These are phyloP conservation scores for Beverwykella pulmonaria DNA, from an alignment of 495 filamentous ascomycete species.

Conservation along the genomic window DNA sequence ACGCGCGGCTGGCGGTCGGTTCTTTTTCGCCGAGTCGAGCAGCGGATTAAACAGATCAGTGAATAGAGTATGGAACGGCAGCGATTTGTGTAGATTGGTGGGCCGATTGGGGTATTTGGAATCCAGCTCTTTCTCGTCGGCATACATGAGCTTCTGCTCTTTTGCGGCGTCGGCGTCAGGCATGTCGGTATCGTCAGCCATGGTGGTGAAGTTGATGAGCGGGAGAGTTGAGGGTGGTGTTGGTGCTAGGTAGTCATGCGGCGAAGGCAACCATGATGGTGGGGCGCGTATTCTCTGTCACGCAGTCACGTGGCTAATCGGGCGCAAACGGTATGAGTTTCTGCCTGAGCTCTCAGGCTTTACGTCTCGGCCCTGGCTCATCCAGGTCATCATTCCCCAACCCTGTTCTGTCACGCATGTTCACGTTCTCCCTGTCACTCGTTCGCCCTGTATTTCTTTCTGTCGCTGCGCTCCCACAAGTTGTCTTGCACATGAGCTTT, in stretches of 20 bases:
- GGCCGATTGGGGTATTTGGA: slow-evolving; percentile 83
- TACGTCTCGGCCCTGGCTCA: background rate
- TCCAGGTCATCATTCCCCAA: background rate
- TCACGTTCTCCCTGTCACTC: background rate
- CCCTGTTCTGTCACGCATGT: background rate
- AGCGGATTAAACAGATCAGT: slow-evolving; percentile 81
- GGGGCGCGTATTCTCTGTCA: background rate
- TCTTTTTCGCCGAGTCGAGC: slow-evolving; percentile 78
- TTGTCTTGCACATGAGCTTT: background rate
- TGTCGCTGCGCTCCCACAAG: background rate
- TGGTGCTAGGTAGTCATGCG: background rate
- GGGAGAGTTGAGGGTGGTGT: background rate
- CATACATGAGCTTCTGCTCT: slow-evolving; percentile 50
- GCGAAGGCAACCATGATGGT: slow-evolving; percentile 12
- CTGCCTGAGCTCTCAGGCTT: slow-evolving; percentile 10
- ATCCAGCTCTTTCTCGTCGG: slow-evolving; percentile 60
- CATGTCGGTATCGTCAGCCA: slow-evolving; percentile 43
- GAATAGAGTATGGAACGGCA: slow-evolving; percentile 83
- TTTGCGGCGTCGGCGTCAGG: slow-evolving; percentile 44
- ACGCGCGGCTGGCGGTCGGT: slow-evolving; percentile 52
- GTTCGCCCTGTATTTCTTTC: slow-evolving; percentile 2
- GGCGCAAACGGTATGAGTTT: background rate
- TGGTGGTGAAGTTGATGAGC: slow-evolving; percentile 9
- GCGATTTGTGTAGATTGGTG: slow-evolving; percentile 72
- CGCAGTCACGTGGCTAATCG: background rate